Percentiles rank a stretch among this genome's conserved stretches.
Evolutionary conservation across 2,329 filamentous ascomycete species (phyloP).

Genomic region (Colletotrichum chlorophyti): DNA sequence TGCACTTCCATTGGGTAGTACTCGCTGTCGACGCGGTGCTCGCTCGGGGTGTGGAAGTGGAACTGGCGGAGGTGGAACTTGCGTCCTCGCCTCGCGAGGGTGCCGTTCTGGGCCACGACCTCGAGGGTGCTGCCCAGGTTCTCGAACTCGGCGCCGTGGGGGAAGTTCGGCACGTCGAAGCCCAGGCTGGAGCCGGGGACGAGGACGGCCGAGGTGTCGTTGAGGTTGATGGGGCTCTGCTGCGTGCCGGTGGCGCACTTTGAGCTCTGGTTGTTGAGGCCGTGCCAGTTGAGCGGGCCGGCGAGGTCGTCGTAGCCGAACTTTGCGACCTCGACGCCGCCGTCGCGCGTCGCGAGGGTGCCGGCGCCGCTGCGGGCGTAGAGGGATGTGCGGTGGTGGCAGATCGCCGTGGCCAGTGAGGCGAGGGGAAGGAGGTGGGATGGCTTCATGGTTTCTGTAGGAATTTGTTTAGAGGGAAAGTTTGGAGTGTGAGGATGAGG

Average conservation of each 20-base stretch:
- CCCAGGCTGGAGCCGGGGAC: conserved; percentile 39
- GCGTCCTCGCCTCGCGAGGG: conserved; percentile 45
- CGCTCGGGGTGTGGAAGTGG: conserved; percentile 67
- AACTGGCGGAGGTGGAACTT: conserved; percentile 58
- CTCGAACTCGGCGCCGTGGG: conserved; percentile 49
- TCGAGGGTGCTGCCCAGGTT: conserved; percentile 61
- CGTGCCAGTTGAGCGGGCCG: conserved; percentile 61
- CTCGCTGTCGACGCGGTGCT: conserved; percentile 58
- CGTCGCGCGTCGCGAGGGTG: neutral
- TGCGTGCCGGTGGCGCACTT: conserved; percentile 54
- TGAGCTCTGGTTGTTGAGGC: conserved; percentile 48
- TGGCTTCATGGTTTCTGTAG: conserved; percentile 31
- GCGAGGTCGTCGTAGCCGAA: conserved; percentile 49
- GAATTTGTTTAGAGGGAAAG: neutral
- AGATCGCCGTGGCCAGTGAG: conserved; percentile 34
- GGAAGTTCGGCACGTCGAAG: conserved; percentile 43
- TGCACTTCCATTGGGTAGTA: conserved; percentile 49
- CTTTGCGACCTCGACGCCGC: conserved; percentile 40
- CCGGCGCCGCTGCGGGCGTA: conserved; percentile 33
- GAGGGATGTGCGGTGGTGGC: conserved; percentile 44
- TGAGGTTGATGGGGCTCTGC: conserved; percentile 65
- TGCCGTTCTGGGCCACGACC: conserved; percentile 53
- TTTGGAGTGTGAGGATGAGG: neutral
- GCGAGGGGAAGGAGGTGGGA: conserved; percentile 28
- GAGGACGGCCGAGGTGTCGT: conserved; percentile 28